Evolutionary conservation across 2,329 filamentous ascomycete species (phyloP).

Genomic region (Aspergillus floridensis): DNA sequence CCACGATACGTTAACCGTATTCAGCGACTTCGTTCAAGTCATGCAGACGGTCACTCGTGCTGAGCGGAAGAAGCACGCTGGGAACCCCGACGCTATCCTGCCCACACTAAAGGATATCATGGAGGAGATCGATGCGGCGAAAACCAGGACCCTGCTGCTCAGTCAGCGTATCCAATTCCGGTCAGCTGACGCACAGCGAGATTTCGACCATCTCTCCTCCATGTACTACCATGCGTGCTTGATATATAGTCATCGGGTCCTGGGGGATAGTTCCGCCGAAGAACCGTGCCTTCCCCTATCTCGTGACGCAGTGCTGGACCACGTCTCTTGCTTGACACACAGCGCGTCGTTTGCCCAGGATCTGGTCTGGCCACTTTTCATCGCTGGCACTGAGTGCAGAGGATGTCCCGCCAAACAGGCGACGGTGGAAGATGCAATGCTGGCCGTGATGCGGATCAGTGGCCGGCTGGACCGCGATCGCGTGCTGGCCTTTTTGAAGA

Average conservation of each 20-base stretch:
- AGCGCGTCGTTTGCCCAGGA: conserved; percentile 22
- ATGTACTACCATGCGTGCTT: conserved; percentile 28
- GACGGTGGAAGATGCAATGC: conserved; percentile 6
- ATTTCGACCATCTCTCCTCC: conserved; percentile 22
- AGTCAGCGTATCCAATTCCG: conserved; percentile 19
- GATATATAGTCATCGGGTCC: conserved; percentile 25
- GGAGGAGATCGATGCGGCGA: conserved; percentile 12
- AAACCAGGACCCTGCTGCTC: conserved; percentile 13
- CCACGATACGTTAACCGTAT: conserved; percentile 18
- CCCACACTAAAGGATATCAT: conserved; percentile 2
- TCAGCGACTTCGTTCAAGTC: conserved; percentile 24
- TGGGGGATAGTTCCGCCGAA: conserved; percentile 11
- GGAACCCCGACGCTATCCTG: not conserved
- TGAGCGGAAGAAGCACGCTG: conserved; percentile 18
- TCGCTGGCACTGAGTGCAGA: conserved; percentile 24
- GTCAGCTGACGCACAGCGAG: conserved; percentile 9
- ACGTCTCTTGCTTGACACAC: conserved; percentile 7
- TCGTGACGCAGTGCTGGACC: conserved; percentile 11
- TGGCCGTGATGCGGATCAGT: conserved; percentile 12
- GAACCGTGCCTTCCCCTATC: not conserved
- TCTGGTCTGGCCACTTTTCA: conserved; percentile 29
- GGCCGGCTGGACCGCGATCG: conserved; percentile 13
- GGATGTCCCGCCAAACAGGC: not conserved
- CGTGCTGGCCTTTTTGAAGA: conserved; percentile 13
- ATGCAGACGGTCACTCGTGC: conserved; percentile 24